phyloP scores from a whole-genome alignment of 108 stramenopile species.

The Epipyxis sp. region DNA sequence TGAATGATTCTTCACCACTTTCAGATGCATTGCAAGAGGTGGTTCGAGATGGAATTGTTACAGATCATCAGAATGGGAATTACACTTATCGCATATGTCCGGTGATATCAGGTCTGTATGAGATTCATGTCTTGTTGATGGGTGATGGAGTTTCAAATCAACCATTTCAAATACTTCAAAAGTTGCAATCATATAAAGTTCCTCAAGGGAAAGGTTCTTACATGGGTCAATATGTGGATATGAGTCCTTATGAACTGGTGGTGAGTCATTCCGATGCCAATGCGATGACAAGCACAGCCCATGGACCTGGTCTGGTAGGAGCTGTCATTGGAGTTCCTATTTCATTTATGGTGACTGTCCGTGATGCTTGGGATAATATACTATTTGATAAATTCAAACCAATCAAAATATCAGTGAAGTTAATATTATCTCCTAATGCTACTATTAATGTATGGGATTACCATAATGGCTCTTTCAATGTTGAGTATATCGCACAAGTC shows the following conservation, averaged over 20 bases:
- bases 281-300: slow-evolving; percentile 10
- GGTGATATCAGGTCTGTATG: slow-evolving; percentile 18
- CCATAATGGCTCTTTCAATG: slow-evolving; percentile 16
- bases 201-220: slow-evolving; percentile 10
- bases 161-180: slow-evolving; percentile 1
- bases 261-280: neutral
- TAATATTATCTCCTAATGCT: slow-evolving; percentile 6
- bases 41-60: slow-evolving; percentile 21
- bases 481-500: slow-evolving; percentile 61
- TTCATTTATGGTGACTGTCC: neutral
- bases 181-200: neutral
- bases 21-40: slow-evolving; percentile 14
- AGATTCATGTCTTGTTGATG: slow-evolving; percentile 22
- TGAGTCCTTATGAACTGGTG: neutral
- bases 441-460: neutral
- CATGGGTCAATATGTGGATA: slow-evolving; percentile 17
- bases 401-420: neutral
- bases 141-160: slow-evolving; percentile 28
- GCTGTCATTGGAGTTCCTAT: neutral
- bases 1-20: neutral
- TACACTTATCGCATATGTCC: slow-evolving; percentile 16
- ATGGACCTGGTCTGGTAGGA: neutral
- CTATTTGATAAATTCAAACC: neutral
- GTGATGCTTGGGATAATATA: slow-evolving; percentile 18
- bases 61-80: slow-evolving; percentile 26